phyloP scores from a whole-genome alignment of 1,284 basidiomycete species.

The Agroathelia rolfsii region DNA sequence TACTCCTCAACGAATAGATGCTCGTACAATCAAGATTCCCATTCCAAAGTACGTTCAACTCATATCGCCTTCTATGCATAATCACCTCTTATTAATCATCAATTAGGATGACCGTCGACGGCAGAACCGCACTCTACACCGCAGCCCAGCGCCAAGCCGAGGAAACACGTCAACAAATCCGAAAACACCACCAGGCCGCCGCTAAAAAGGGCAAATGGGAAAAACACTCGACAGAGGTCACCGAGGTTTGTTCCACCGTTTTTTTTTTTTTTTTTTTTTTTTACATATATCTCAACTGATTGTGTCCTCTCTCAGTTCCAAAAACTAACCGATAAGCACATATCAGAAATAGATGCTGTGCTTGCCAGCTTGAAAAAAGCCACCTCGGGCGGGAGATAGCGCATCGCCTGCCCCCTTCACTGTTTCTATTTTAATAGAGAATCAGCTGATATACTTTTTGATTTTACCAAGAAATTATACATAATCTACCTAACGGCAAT shows the following conservation, averaged over 20 bases:
- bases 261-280: slow-evolving; percentile 2
- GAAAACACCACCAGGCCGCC: slow-evolving; percentile 53
- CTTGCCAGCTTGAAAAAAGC: slow-evolving; percentile 54
- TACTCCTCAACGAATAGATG: slow-evolving; percentile 59
- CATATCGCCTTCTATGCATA: slow-evolving; percentile 1
- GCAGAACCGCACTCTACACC: slow-evolving; percentile 43
- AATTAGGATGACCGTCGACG: slow-evolving; percentile 63
- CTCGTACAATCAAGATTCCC: slow-evolving; percentile 62
- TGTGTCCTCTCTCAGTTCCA: slow-evolving; percentile 43
- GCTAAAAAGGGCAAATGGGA: slow-evolving; percentile 59
- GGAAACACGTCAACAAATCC: slow-evolving; percentile 63
- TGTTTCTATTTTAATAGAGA: too few species aligned
- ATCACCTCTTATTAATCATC: slow-evolving; percentile 5
- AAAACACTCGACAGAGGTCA: slow-evolving; percentile 54
- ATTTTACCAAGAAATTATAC: too few species aligned
- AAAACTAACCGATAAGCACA: slow-evolving; percentile 50
- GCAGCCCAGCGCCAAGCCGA: slow-evolving; percentile 55
- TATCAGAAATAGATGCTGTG: slow-evolving; percentile 56
- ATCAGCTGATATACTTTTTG: too few species aligned
- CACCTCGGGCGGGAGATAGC: slow-evolving; percentile 23
- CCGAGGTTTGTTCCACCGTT: slow-evolving; percentile 37
- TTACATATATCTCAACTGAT: slow-evolving; percentile 3
- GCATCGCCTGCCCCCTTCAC: not conserved
- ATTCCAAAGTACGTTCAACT: slow-evolving; percentile 54
- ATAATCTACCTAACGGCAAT: too few species aligned